Percentiles rank a stretch among this genome's conserved stretches.
These are phyloP conservation scores for Ascochyta fabae DNA, from an alignment of 2,329 filamentous ascomycete species.

Conservation along the genomic window DNA sequence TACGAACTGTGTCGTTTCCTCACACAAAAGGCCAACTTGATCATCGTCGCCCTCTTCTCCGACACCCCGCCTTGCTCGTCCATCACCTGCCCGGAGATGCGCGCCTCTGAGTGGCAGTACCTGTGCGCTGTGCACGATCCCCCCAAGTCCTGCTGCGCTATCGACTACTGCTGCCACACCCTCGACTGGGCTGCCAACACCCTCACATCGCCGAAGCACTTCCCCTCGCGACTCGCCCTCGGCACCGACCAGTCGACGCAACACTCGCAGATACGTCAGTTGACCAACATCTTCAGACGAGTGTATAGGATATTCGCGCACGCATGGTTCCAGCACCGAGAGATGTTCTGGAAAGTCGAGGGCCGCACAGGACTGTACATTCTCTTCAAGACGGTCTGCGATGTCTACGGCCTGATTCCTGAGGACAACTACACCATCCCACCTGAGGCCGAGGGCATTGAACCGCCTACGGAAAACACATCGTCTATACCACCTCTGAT, in stretches of 20 bases:
- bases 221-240: conserved; percentile 79
- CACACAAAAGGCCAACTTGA: conserved; percentile 89
- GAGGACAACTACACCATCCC: conserved; percentile 96
- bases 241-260: conserved; percentile 52
- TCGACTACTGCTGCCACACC: conserved; percentile 99
- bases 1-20: conserved; percentile 98
- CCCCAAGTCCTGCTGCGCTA: conserved; percentile 95
- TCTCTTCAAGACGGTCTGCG: conserved; percentile 96
- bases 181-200: conserved; percentile 97
- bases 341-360: conserved; percentile 95
- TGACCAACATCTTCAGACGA: conserved; percentile 93
- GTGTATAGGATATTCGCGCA: conserved; percentile 97
- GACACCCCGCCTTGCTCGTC: conserved; percentile 89
- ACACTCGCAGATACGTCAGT: conserved; percentile 72
- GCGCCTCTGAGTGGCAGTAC: conserved; percentile 98
- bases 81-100: conserved; percentile 94
- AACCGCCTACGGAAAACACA: conserved; percentile 54
- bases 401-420: conserved; percentile 85
- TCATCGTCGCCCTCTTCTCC: conserved; percentile 91
- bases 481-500: conserved; percentile 39
- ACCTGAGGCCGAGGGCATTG: conserved; percentile 83
- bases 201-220: conserved; percentile 92
- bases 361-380: conserved; percentile 89
- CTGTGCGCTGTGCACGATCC: conserved; percentile 96
- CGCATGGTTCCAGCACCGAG: conserved; percentile 96